Evolutionary conservation across 148 eudicot species (phyloP).

Genomic region (Silene uniflora): DNA sequence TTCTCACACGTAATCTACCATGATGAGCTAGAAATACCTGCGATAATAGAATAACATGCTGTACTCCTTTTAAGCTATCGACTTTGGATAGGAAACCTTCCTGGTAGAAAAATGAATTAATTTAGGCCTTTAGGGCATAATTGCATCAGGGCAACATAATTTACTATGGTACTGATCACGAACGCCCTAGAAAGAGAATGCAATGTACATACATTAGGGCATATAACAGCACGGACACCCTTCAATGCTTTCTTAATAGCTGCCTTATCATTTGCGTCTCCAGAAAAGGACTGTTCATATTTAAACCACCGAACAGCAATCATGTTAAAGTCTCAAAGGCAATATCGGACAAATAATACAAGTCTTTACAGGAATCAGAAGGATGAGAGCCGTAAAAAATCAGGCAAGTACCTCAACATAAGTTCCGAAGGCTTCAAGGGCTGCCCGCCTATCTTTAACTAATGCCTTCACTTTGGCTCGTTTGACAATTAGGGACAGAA

Average conservation of each 20-base stretch:
- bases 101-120: constrained; percentile 32
- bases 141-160: no score
- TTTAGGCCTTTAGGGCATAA: no score
- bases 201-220: constrained; percentile 59
- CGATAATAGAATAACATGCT: constrained; percentile 72
- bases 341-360: not conserved
- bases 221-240: constrained; percentile 74
- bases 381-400: not conserved
- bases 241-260: constrained; percentile 66
- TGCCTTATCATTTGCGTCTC: constrained; percentile 52
- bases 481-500: constrained; percentile 79
- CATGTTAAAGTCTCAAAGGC: not conserved
- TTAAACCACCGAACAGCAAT: not conserved
- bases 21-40: constrained; percentile 47
- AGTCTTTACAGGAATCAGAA: not conserved
- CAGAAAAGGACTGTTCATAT: constrained; percentile 56
- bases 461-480: constrained; percentile 71
- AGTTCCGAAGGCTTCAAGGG: constrained; percentile 88
- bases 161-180: no score
- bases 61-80: constrained; percentile 59
- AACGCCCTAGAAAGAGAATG: no score
- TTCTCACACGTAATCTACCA: constrained; percentile 3
- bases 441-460: constrained; percentile 85
- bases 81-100: constrained; percentile 71
- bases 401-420: constrained; percentile 70